phyloP scores from a whole-genome alignment of 805 yeast species.

The Wickerhamomyces tratensis region DNA sequence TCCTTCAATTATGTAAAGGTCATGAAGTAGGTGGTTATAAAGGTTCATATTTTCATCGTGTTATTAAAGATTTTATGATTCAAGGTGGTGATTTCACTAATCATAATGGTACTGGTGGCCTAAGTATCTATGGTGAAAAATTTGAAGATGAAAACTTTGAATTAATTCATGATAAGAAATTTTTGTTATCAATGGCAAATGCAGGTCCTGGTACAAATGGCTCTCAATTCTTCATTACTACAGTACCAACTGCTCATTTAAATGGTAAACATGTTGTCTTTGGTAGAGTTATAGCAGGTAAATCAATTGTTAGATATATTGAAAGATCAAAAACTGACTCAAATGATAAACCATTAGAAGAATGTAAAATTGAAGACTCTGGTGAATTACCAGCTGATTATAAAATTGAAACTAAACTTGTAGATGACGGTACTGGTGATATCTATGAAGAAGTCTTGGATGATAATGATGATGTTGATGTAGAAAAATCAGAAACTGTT shows the following conservation, averaged over 20 bases:
- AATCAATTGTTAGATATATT: slow-evolving; percentile 65
- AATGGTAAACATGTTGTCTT: slow-evolving; percentile 96
- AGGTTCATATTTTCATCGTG: slow-evolving; percentile 87
- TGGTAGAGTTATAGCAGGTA: slow-evolving; percentile 81
- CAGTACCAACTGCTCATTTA: slow-evolving; percentile 87
- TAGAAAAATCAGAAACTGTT: slow-evolving; percentile 53
- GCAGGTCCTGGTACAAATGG: slow-evolving; percentile 96
- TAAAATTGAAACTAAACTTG: slow-evolving; percentile 25
- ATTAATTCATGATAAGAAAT: slow-evolving; percentile 72
- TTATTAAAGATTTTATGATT: slow-evolving; percentile 82
- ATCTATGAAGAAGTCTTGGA: slow-evolving; percentile 64
- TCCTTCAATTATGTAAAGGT: slow-evolving; percentile 83
- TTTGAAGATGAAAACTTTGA: slow-evolving; percentile 87
- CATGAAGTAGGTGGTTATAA: slow-evolving; percentile 75
- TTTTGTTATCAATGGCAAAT: slow-evolving; percentile 91
- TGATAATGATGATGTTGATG: slow-evolving; percentile 62
- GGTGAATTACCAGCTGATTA: slow-evolving; percentile 66
- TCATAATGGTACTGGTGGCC: slow-evolving; percentile 72
- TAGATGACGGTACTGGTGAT: slow-evolving; percentile 81
- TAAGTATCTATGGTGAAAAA: slow-evolving; percentile 74
- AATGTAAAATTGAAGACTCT: slow-evolving; percentile 66
- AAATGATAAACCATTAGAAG: slow-evolving; percentile 61
- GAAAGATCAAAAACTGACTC: slow-evolving; percentile 61
- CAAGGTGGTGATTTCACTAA: slow-evolving; percentile 93
- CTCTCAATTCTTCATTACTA: slow-evolving; percentile 90